Evolutionary conservation across 169 alveolate genomes (phyloP).

Genomic region (Plasmodium relictum): DNA sequence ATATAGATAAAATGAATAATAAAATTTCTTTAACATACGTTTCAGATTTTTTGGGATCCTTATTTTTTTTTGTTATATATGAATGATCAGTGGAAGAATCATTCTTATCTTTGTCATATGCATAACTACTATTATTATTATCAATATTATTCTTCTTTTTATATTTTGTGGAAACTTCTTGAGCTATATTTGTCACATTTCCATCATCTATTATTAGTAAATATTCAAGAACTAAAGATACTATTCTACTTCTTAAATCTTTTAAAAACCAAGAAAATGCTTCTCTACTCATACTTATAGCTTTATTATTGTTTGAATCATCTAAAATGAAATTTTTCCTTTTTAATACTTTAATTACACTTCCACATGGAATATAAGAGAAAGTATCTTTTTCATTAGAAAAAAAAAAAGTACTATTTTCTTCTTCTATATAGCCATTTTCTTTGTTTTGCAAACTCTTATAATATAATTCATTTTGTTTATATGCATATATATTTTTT

Average conservation of each 20-base stretch:
- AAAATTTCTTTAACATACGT: constrained; percentile 81
- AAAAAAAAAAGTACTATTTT: constrained; percentile 39
- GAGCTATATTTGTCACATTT: constrained; percentile 75
- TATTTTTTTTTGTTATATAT: constrained; percentile 38
- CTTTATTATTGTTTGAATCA: constrained; percentile 66
- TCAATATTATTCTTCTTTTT: constrained; percentile 10
- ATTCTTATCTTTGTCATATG: background rate
- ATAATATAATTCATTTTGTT: constrained; percentile 71
- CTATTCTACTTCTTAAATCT: constrained; percentile 85
- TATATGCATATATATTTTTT: constrained; percentile 66
- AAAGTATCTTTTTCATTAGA: constrained; percentile 25
- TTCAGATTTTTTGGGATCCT: constrained; percentile 65
- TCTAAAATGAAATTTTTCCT: constrained; percentile 63
- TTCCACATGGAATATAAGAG: constrained; percentile 30
- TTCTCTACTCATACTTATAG: constrained; percentile 85
- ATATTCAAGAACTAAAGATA: constrained; percentile 84
- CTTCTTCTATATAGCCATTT: constrained; percentile 70
- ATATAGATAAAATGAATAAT: constrained; percentile 81
- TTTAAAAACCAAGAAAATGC: constrained; percentile 89
- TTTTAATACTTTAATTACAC: constrained; percentile 61
- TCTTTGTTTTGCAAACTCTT: constrained; percentile 42
- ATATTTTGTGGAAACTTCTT: constrained; percentile 25
- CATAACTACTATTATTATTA: background rate
- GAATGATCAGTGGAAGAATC: background rate
- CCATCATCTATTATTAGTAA: constrained; percentile 82